Base-by-base conservation (phyloP, 2,329 filamentous ascomycete genomes). In the Ilyonectria robusta region DNA sequence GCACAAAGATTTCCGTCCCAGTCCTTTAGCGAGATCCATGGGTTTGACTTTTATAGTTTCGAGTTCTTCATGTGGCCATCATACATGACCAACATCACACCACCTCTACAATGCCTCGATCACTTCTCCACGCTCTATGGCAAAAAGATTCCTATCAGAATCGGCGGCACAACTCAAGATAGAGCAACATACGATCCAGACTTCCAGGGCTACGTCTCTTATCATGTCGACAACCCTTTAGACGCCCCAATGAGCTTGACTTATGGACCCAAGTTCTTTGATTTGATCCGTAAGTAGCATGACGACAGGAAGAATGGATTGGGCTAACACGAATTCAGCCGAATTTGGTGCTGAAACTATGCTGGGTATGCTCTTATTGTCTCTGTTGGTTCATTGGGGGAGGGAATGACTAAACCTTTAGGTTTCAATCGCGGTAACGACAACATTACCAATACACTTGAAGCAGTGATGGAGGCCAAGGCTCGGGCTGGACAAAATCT, bases 361-460 rank as follows among this genome's bases (percentile, higher is more conserved):
- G 35, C 9, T 37, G 1, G 35, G 35, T 37, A 37, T 37, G 35
- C 26, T 26, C 26, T 26, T 26, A 26, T 26, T 26, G 15, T 11
- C 35, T 15, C 9, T 37, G 35, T 5, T 37, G 15, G 35, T 10
- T 15, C 15, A 37, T 60, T 29, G 15, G 19, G 11, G 8, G 15
- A 4, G 9, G 15, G 10, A 37, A 37, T 37, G 35, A 37, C 15
- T 15, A 15, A 37, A 37, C 15, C 10, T 37, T 37, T 37, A 51
- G 58, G 58, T 19, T 60, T 60, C n/a, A 60, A 60, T 19, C 58
- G 58, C 21, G 58, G 58, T 31, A n/a, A 60, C 29, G 48, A 60
- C 44, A 60, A 60, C 31, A 17, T 42, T 11, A 60, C 44, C 58
- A 60, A 60, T 44, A 60, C 58, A 3, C 47, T 60, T 19, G 11